Evolutionary conservation across 108 stramenopile species (phyloP).

Genomic region (Conticribra weissflogii): DNA sequence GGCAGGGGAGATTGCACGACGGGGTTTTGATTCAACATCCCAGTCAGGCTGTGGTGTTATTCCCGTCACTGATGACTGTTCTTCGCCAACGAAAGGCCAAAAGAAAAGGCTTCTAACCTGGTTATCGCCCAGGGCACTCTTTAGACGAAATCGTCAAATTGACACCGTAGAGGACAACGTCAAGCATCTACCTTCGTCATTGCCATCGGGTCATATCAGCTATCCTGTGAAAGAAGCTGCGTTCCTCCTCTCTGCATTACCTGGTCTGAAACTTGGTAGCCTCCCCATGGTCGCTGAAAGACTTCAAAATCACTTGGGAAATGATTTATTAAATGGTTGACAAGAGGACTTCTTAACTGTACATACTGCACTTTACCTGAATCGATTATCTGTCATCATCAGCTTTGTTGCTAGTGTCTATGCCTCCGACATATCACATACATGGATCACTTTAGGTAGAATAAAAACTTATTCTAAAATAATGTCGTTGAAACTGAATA

Average conservation of each 20-base stretch:
- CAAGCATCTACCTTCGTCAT: neutral
- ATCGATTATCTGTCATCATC: too few relatives aligned
- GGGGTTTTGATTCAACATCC: neutral
- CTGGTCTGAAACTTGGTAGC: conserved; percentile 31
- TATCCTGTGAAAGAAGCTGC: conserved; percentile 1
- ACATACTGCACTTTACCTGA: too few relatives aligned
- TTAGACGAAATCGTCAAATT: too few relatives aligned
- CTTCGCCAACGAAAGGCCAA: too few relatives aligned
- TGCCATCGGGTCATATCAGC: neutral
- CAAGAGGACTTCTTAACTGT: too few relatives aligned
- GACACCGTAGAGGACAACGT: neutral
- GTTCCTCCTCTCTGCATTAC: conserved; percentile 22
- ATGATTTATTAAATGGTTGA: neutral
- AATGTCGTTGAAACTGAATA: too few relatives aligned
- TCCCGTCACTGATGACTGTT: neutral
- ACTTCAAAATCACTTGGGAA: conserved; percentile 22
- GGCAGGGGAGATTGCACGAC: neutral
- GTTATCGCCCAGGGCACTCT: too few relatives aligned
- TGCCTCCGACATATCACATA: too few relatives aligned
- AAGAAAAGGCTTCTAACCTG: too few relatives aligned
- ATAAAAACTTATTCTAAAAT: too few relatives aligned
- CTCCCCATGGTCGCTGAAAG: conserved; percentile 40
- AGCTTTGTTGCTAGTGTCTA: too few relatives aligned
- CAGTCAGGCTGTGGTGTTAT: neutral
- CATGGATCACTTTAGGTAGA: too few relatives aligned